A percentile compares a stretch with the other conserved stretches of the same genome.
Conservation (phyloP, 2,329 filamentous ascomycete genomes). For the Dactylellina leptospora region DNA sequence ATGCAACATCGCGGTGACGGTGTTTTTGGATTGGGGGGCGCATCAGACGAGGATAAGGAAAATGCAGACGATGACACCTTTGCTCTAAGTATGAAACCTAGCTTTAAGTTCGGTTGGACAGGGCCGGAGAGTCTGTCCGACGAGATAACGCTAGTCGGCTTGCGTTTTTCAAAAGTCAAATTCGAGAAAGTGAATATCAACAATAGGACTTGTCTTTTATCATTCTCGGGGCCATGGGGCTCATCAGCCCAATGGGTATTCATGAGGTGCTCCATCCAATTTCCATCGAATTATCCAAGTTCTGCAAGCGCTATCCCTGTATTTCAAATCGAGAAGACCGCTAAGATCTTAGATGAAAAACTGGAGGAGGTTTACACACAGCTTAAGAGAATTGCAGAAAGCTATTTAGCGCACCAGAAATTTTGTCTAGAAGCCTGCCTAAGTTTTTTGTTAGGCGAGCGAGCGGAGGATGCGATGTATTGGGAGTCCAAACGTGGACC, state of each 20-base stretch:
- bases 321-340: conserved; percentile 68
- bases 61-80: conserved; percentile 15
- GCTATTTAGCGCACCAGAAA: conserved; percentile 65
- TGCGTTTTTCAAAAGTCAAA: conserved; percentile 69
- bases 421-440: conserved; percentile 71
- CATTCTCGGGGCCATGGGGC: conserved; percentile 70
- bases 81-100: conserved; percentile 29
- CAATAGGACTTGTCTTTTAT: conserved; percentile 66
- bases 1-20: conserved; percentile 63
- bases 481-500: conserved; percentile 62
- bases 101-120: conserved; percentile 57
- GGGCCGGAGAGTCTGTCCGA: conserved; percentile 67
- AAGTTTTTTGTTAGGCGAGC: conserved; percentile 70
- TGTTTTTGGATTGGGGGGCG: conserved; percentile 47
- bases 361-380: conserved; percentile 65
- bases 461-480: conserved; percentile 65
- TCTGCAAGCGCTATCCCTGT: conserved; percentile 63
- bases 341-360: conserved; percentile 66
- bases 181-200: conserved; percentile 69
- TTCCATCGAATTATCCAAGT: conserved; percentile 68
- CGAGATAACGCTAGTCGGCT: conserved; percentile 70
- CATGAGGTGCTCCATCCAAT: conserved; percentile 68
- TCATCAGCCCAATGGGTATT: conserved; percentile 65
- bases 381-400: conserved; percentile 67
- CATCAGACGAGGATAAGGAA: conserved; percentile 29